A percentile compares a stretch with the other conserved stretches of the same genome.
These are phyloP conservation scores for Porpolomopsis calyptriformis DNA, from an alignment of 768 basidiomycete genomes.

Conservation along the genomic window DNA sequence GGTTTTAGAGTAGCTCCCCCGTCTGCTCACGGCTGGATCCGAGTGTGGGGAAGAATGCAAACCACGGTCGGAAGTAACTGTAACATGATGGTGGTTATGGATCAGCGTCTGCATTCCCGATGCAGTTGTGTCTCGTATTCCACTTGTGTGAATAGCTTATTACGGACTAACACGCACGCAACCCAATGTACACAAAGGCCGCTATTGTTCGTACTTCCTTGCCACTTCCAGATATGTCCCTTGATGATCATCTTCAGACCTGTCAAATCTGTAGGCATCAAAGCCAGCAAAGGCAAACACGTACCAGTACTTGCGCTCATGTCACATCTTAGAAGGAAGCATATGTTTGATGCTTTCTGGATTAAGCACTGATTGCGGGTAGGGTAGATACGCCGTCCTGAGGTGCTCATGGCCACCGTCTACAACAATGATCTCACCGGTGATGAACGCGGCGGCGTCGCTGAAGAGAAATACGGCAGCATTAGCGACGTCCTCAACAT, in stretches of 20 bases:
- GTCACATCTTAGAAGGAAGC: slow-evolving; percentile 40
- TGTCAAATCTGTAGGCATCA: neutral
- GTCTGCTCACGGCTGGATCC: too few relatives aligned
- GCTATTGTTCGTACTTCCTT: too few relatives aligned
- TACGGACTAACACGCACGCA: neutral
- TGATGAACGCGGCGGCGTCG: slow-evolving; percentile 64
- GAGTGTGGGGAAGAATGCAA: too few relatives aligned
- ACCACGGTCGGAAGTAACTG: too few relatives aligned
- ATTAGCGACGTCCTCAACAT: slow-evolving; percentile 56
- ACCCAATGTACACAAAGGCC: too few relatives aligned
- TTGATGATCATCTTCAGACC: neutral
- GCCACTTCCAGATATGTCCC: neutral
- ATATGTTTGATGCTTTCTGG: slow-evolving; percentile 38
- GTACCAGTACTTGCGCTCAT: neutral
- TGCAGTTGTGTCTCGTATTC: too few relatives aligned
- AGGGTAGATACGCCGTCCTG: slow-evolving; percentile 39
- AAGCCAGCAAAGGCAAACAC: neutral
- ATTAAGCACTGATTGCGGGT: slow-evolving; percentile 54
- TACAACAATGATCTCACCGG: slow-evolving; percentile 63
- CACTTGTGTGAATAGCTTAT: neutral
- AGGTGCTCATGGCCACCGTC: slow-evolving; percentile 57
- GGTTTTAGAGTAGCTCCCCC: too few relatives aligned
- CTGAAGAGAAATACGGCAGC: slow-evolving; percentile 75
- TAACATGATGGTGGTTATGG: too few relatives aligned
- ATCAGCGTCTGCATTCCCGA: too few relatives aligned